phyloP scores from a whole-genome alignment of 2,329 filamentous ascomycete species.

The Sphaerostilbella broomeana region DNA sequence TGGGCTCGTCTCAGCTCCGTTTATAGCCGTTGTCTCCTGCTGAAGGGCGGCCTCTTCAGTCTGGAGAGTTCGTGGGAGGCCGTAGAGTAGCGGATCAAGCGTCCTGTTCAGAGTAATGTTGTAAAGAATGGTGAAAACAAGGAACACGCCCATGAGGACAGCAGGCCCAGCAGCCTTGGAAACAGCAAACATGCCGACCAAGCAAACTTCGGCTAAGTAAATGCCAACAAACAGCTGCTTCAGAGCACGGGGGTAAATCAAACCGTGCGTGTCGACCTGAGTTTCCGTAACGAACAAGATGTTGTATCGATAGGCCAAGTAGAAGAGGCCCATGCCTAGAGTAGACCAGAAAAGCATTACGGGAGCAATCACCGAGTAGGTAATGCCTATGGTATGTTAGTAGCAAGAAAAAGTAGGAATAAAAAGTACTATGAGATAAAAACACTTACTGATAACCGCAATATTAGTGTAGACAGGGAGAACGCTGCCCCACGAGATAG shows the following conservation, averaged over 20 bases:
- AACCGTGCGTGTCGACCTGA: conserved; percentile 78
- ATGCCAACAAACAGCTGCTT: conserved; percentile 79
- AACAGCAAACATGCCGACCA: conserved; percentile 76
- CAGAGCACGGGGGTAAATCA: conserved; percentile 79
- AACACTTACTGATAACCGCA: conserved; percentile 55
- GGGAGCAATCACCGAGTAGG: conserved; percentile 78
- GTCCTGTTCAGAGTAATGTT: conserved; percentile 66
- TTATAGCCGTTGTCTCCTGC: conserved; percentile 20
- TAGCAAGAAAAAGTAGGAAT: not conserved
- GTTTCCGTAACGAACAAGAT: conserved; percentile 74
- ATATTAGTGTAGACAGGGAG: conserved; percentile 71
- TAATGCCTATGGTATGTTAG: conserved; percentile 45
- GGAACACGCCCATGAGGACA: conserved; percentile 66
- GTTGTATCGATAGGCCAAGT: conserved; percentile 82
- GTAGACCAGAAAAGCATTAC: conserved; percentile 75
- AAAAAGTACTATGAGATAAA: not conserved
- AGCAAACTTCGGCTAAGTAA: conserved; percentile 71
- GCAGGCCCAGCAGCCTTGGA: conserved; percentile 61
- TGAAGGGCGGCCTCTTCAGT: conserved; percentile 35
- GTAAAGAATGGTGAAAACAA: conserved; percentile 70
- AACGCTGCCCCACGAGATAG: conserved; percentile 70
- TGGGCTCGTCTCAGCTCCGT: conserved; percentile 23
- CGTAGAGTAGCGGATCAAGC: conserved; percentile 64
- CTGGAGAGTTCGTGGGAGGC: conserved; percentile 57
- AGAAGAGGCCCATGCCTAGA: conserved; percentile 70